These are phyloP conservation scores for Friedmanniomyces simplex DNA, from an alignment of 495 filamentous ascomycete species.

Conservation along the genomic window DNA sequence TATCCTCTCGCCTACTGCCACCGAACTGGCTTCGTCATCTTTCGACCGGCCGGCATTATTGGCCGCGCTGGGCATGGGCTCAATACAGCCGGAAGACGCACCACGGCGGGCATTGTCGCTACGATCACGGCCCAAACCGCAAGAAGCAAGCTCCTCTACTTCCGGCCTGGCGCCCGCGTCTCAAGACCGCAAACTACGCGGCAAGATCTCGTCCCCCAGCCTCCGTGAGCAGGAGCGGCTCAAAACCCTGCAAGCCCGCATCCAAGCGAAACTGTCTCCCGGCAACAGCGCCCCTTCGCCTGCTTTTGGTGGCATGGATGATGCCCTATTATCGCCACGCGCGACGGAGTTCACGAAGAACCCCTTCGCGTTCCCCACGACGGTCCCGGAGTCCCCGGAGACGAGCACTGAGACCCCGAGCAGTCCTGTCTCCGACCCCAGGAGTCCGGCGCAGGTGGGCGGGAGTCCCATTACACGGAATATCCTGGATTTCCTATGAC, in stretches of 20 bases:
- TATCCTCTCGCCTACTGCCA: conserved; percentile 26
- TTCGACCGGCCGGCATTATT: conserved; percentile 20
- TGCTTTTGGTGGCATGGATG: conserved; percentile 15
- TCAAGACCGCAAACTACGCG: conserved; percentile 16
- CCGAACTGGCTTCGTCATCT: conserved; percentile 21
- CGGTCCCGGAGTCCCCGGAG: not conserved
- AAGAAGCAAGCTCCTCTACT: not conserved
- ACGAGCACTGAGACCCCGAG: conserved; percentile 21
- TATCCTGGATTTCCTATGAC: conserved; percentile 43
- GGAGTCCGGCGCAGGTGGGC: conserved; percentile 53
- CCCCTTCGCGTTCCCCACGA: conserved; percentile 25
- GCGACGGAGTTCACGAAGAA: conserved; percentile 35
- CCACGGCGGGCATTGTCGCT: conserved; percentile 10
- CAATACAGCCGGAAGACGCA: conserved; percentile 4
- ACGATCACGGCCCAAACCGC: not conserved
- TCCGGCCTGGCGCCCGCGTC: conserved; percentile 2
- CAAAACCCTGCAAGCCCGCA: conserved; percentile 28
- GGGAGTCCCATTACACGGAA: conserved; percentile 57
- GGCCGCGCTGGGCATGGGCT: conserved; percentile 19
- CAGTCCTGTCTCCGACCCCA: conserved; percentile 43
- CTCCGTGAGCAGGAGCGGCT: conserved; percentile 28
- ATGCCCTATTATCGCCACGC: conserved; percentile 33
- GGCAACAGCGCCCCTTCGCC: conserved; percentile 7
- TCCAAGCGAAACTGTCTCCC: conserved; percentile 27
- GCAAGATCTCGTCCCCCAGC: conserved; percentile 30